Evolutionary conservation across 2,329 filamentous ascomycete species (phyloP).

Genomic region (Colletotrichum camelliae): DNA sequence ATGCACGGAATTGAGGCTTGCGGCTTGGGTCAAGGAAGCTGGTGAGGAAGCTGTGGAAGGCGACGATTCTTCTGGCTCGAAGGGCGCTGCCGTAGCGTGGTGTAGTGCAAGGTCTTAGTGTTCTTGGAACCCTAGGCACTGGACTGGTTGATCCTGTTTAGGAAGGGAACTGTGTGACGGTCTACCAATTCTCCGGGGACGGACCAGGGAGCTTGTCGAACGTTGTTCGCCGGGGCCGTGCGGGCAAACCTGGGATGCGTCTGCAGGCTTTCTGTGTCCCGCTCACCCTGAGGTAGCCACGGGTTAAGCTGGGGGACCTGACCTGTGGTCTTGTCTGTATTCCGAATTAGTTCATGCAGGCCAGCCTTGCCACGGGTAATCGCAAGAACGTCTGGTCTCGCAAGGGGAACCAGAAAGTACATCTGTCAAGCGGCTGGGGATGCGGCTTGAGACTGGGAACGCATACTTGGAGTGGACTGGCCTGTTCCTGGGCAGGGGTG

Average conservation of each 20-base stretch:
- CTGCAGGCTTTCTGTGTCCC: slow-evolving; percentile 15
- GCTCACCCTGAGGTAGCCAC: background rate
- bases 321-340: slow-evolving; percentile 10
- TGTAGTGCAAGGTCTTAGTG: background rate
- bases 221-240: slow-evolving; percentile 22
- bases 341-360: slow-evolving; percentile 23
- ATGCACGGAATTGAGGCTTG: slow-evolving; percentile 15
- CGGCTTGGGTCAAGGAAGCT: slow-evolving; percentile 3
- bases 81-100: background rate
- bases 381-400: background rate
- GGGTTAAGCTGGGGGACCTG: slow-evolving; percentile 6
- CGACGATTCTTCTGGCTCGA: slow-evolving; percentile 7
- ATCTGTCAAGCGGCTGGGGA: slow-evolving; percentile 2
- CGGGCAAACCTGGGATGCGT: slow-evolving; percentile 13
- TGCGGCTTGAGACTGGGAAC: slow-evolving; percentile 9
- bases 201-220: slow-evolving; percentile 18
- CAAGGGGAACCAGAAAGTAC: slow-evolving; percentile 12
- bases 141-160: slow-evolving; percentile 5
- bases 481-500: background rate
- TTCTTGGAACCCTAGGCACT: background rate
- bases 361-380: slow-evolving; percentile 19
- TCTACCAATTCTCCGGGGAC: slow-evolving; percentile 19
- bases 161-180: slow-evolving; percentile 13
- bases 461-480: background rate
- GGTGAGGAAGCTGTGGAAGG: background rate